phyloP scores from a whole-genome alignment of 1,284 basidiomycete genomes.

The Leccinum variabile region DNA sequence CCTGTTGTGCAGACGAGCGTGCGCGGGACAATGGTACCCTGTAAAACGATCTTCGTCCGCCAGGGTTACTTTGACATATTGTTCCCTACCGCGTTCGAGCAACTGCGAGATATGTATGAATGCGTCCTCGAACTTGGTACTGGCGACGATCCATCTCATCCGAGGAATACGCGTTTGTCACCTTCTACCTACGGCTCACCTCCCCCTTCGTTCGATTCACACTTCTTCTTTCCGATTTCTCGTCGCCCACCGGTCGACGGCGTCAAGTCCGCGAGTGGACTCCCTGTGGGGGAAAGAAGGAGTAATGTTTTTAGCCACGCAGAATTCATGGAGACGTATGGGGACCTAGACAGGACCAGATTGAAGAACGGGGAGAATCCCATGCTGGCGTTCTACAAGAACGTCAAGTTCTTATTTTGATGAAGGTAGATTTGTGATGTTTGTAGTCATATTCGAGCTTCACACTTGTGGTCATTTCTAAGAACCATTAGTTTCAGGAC shows the following conservation, averaged over 20 bases:
- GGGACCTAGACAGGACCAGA: slow-evolving; percentile 64
- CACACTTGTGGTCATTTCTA: background rate
- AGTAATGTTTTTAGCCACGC: slow-evolving; percentile 81
- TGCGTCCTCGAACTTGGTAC: slow-evolving; percentile 59
- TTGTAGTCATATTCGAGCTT: background rate
- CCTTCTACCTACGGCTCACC: slow-evolving; percentile 48
- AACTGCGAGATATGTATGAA: slow-evolving; percentile 86
- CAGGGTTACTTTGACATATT: slow-evolving; percentile 99
- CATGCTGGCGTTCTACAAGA: slow-evolving; percentile 83
- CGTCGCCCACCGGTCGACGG: slow-evolving; percentile 66
- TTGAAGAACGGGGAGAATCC: slow-evolving; percentile 84
- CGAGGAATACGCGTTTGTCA: slow-evolving; percentile 41
- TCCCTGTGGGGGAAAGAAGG: slow-evolving; percentile 78
- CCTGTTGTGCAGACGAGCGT: slow-evolving; percentile 97
- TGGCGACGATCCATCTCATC: slow-evolving; percentile 25
- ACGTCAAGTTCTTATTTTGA: slow-evolving; percentile 84
- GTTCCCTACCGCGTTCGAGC: slow-evolving; percentile 93
- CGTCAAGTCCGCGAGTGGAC: slow-evolving; percentile 67
- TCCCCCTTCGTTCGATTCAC: slow-evolving; percentile 52
- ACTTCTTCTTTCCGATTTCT: slow-evolving; percentile 68
- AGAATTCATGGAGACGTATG: slow-evolving; percentile 84
- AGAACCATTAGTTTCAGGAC: background rate
- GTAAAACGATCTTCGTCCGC: slow-evolving; percentile 87
- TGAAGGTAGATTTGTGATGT: slow-evolving; percentile 2
- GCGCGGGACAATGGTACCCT: slow-evolving; percentile 83